phyloP scores from a whole-genome alignment of 2,329 filamentous ascomycete genomes.

The Trichoderma sp. region DNA sequence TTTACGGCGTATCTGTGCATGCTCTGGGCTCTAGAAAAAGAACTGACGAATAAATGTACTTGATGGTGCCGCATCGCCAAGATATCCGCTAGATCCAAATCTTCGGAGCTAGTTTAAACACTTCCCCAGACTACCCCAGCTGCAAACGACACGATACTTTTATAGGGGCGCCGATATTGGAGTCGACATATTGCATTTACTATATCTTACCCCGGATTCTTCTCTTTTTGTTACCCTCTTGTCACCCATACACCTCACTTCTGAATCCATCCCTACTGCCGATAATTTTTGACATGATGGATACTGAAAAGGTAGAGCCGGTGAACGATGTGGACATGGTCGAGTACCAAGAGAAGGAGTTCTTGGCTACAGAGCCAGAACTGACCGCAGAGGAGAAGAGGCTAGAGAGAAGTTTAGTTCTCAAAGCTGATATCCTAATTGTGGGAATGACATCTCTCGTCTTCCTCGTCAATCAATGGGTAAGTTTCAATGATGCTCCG shows the following conservation, averaged over 20 bases:
- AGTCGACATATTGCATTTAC: not conserved
- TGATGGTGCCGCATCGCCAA: not conserved
- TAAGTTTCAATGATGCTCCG: not conserved
- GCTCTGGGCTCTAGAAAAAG: not conserved
- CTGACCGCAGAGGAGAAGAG: not conserved
- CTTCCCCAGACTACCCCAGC: not conserved
- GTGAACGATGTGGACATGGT: not conserved
- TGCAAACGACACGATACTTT: not conserved
- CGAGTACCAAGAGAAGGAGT: not conserved
- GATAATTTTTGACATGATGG: not conserved
- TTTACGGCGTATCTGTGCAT: not conserved
- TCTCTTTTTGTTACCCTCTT: not conserved
- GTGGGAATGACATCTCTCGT: not conserved
- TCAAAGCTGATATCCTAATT: not conserved
- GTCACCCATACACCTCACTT: not conserved
- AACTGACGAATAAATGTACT: not conserved
- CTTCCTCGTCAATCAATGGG: not conserved
- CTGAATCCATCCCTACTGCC: not conserved
- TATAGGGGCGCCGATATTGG: not conserved
- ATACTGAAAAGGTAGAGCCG: not conserved
- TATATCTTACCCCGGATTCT: not conserved
- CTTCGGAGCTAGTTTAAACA: not conserved
- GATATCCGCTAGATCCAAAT: not conserved
- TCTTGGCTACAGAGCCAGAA: not conserved
- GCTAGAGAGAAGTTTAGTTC: not conserved